Evolutionary conservation across 2,329 filamentous ascomycete species (phyloP).

Genomic region (Aureobasidium sp.): DNA sequence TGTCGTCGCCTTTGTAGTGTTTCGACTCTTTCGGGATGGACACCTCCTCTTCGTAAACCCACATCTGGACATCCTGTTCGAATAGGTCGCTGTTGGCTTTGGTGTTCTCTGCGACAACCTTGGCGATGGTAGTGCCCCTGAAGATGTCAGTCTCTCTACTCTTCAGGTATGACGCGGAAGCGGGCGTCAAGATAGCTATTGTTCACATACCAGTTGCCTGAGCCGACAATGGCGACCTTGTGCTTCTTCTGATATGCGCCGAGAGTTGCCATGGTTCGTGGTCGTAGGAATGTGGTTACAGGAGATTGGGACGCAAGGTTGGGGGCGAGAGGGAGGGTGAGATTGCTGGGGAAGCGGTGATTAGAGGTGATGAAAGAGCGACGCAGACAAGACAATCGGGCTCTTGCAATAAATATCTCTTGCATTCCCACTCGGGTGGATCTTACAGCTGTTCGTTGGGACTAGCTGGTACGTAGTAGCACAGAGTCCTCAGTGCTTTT

Average conservation of each 20-base stretch:
- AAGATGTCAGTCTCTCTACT: background rate
- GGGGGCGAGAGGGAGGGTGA: background rate
- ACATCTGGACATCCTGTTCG: constrained; percentile 90
- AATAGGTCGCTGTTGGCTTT: constrained; percentile 71
- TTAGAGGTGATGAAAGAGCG: background rate
- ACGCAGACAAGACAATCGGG: background rate
- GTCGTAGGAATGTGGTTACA: constrained; percentile 2
- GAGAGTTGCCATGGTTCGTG: constrained; percentile 39
- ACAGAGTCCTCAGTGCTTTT: constrained; percentile 3
- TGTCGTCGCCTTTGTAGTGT: constrained; percentile 60
- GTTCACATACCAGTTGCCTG: constrained; percentile 74
- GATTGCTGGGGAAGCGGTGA: constrained; percentile 12
- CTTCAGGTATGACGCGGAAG: background rate
- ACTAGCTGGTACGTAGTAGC: background rate
- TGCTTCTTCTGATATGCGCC: constrained; percentile 61
- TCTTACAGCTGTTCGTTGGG: constrained; percentile 8
- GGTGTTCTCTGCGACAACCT: constrained; percentile 92
- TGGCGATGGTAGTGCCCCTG: constrained; percentile 94
- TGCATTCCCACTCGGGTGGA: constrained; percentile 5
- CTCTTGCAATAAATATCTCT: constrained; percentile 5
- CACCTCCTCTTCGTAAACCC: constrained; percentile 94
- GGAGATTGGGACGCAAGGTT: background rate
- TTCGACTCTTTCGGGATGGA: constrained; percentile 63
- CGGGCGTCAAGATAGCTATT: constrained; percentile 19
- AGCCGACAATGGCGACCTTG: constrained; percentile 90